Percentiles rank a stretch among this genome's conserved stretches.
phyloP scores from a whole-genome alignment of 2,329 filamentous ascomycete species.

The Alternaria sp. region DNA sequence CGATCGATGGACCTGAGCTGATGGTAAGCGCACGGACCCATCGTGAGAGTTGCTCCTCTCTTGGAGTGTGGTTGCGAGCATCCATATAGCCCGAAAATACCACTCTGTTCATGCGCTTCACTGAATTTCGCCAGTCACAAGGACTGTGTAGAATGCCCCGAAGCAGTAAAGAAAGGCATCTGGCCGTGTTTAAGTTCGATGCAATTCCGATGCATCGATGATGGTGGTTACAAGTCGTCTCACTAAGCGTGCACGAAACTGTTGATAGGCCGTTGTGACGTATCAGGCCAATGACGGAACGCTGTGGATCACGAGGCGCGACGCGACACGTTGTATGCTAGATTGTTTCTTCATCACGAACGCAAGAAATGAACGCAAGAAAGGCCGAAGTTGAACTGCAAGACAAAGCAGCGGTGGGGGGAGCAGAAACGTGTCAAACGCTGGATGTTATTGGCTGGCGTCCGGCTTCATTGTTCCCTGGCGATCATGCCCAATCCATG shows the following conservation, averaged over 20 bases:
- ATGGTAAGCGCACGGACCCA: neutral
- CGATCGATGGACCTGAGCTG: neutral
- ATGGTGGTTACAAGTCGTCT: conserved; percentile 6
- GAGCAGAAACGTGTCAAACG: conserved; percentile 14
- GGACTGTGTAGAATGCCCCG: neutral
- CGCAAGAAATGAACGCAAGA: neutral
- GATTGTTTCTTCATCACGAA: neutral
- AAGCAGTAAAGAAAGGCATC: neutral
- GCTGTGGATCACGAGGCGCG: neutral
- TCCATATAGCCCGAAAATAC: neutral
- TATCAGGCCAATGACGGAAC: neutral
- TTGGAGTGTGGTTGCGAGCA: neutral
- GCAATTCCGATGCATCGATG: neutral
- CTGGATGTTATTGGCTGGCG: conserved; percentile 9
- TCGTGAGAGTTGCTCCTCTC: neutral
- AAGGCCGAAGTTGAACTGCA: neutral
- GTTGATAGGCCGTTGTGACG: neutral
- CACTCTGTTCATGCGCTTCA: neutral
- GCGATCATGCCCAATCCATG: conserved; percentile 12
- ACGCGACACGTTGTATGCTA: conserved; percentile 1
- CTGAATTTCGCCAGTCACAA: neutral
- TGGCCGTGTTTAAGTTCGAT: neutral
- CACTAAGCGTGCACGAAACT: conserved; percentile 12
- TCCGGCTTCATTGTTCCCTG: conserved; percentile 8
- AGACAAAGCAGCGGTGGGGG: conserved; percentile 12